These are phyloP conservation scores for Cytospora leucostoma DNA, from an alignment of 2,329 filamentous ascomycete species.

Conservation along the genomic window DNA sequence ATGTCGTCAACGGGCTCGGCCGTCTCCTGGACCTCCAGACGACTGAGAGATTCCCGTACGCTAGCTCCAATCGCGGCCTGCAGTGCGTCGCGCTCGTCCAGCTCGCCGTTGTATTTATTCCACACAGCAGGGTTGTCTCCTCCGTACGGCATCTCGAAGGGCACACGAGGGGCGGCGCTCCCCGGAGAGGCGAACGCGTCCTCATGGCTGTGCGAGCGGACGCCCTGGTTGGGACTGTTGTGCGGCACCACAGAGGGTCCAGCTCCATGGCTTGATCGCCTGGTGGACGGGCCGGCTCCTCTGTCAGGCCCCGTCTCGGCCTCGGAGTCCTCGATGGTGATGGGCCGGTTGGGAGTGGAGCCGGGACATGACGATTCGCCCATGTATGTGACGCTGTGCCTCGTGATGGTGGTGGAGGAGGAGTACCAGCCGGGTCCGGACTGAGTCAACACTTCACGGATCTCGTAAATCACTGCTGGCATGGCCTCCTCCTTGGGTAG, in stretches of 20 bases:
- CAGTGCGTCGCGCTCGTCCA: neutral
- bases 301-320: neutral
- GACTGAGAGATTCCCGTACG: neutral
- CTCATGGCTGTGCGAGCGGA: neutral
- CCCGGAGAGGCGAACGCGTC: neutral
- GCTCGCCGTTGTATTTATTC: neutral
- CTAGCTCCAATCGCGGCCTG: neutral
- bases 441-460: slow-evolving; percentile 56
- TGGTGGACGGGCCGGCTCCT: neutral
- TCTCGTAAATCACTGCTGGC: too few species aligned
- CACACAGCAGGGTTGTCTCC: neutral
- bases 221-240: neutral
- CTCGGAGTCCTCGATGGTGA: slow-evolving; percentile 13
- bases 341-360: neutral
- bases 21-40: neutral
- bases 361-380: neutral
- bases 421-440: neutral
- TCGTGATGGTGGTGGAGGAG: neutral
- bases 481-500: neutral
- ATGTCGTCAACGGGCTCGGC: neutral
- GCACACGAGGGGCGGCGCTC: neutral
- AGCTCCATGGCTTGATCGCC: neutral
- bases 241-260: neutral
- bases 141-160: neutral
- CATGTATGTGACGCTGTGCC: neutral